Base-by-base conservation (phyloP, 139 green algal species). In the Diplosphaera chodatii region DNA sequence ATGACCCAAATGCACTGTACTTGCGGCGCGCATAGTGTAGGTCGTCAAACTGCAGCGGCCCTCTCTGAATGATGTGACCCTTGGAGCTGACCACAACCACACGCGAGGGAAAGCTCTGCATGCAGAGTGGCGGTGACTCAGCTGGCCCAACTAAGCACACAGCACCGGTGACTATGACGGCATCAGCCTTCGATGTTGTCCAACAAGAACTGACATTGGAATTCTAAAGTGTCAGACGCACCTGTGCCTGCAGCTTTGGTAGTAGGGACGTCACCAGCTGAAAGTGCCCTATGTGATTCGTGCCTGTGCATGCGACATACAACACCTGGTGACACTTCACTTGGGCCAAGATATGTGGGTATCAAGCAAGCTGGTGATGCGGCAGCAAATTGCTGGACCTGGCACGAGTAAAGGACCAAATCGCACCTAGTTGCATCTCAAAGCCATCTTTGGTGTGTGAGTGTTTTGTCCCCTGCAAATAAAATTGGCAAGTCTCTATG, bases 201-300 rank as follows among this genome's bases (percentile, higher is more conserved):
- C n/a, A n/a, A n/a, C n/a, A n/a, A n/a, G n/a, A n/a, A n/a, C n/a
- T n/a, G n/a, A n/a, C n/a, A n/a, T n/a, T n/a, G n/a, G n/a, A n/a
- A n/a, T n/a, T n/a, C n/a, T n/a, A n/a, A n/a, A 25, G 72, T 21
- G 75, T 55, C 29, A 77, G 34, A 22, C 29, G 4, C 31, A 66
- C 55, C 55, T 72, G 70, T 21, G 64, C 16, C 32, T 65, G 73
- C 28, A 85, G n/a, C 16, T 67, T 77, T 0, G 66, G 69, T 27
- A 83, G 56, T 32, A 87, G 76, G 25, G 41, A 23, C 41, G 73
- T 28, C 0, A 70, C 77, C 18, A 87, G 68, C 22, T 66, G 56
- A 29, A 81, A 70, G 62, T 87, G 82, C 0, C 82, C 82, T 41
- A 84, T 71, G 68, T 87, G 78, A 32, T 84, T 85, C 4, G 71